Conservation (phyloP, 1,284 basidiomycete species). For the Cutaneotrichosporon sp. region DNA sequence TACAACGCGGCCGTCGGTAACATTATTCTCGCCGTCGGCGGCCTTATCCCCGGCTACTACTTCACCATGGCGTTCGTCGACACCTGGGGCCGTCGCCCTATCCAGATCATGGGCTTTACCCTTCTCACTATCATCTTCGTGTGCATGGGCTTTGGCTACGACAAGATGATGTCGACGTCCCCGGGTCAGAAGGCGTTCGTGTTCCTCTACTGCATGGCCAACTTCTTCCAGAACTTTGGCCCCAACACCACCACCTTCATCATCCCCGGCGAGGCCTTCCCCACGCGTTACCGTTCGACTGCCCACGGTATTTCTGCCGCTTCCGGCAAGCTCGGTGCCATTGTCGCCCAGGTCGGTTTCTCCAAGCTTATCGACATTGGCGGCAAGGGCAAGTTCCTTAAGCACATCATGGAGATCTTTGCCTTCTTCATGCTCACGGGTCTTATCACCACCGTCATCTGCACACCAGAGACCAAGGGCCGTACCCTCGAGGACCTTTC, state of each 20-base stretch:
- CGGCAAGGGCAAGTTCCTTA: constrained; percentile 57
- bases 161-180: constrained; percentile 58
- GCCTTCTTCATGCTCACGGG: constrained; percentile 76
- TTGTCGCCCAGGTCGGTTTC: constrained; percentile 75
- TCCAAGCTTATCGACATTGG: constrained; percentile 63
- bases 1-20: constrained; percentile 48
- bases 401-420: constrained; percentile 54
- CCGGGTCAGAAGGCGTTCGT: constrained; percentile 53
- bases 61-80: constrained; percentile 44
- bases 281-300: constrained; percentile 76
- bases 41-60: constrained; percentile 52
- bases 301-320: constrained; percentile 81
- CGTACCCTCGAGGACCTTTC: constrained; percentile 63
- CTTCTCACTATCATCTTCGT: constrained; percentile 51
- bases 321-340: constrained; percentile 74
- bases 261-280: constrained; percentile 78
- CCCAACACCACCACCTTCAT: constrained; percentile 77
- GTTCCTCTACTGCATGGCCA: constrained; percentile 52
- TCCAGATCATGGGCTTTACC: constrained; percentile 68
- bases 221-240: constrained; percentile 55
- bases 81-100: constrained; percentile 47
- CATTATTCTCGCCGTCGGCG: constrained; percentile 62
- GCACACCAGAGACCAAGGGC: constrained; percentile 70
- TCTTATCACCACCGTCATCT: constrained; percentile 62
- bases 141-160: constrained; percentile 62